A percentile compares a stretch with the other conserved stretches of the same genome.
phyloP scores from a whole-genome alignment of 2,329 filamentous ascomycete genomes.

The Aureobasidium sp. region DNA sequence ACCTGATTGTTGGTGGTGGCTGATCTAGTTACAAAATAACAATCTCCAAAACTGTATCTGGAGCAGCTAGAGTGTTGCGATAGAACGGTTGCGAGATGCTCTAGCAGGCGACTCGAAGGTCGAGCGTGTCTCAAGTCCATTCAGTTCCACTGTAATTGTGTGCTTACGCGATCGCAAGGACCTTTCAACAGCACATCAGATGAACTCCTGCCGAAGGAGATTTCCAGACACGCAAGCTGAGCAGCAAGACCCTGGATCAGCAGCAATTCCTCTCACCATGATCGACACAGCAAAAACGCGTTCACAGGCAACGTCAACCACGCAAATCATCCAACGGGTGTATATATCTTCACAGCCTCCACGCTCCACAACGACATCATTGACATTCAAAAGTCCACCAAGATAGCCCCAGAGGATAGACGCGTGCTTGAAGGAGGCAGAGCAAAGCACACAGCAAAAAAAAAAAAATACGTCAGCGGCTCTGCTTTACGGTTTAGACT shows the following conservation, averaged over 20 bases:
- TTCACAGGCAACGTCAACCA: slow-evolving; percentile 8
- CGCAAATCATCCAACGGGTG: neutral
- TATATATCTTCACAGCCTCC: slow-evolving; percentile 2
- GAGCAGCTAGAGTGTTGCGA: no score
- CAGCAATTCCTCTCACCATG: slow-evolving; percentile 4
- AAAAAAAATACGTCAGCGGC: neutral
- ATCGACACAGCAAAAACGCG: slow-evolving; percentile 5
- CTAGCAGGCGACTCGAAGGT: no score
- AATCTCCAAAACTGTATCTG: no score
- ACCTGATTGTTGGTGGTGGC: neutral
- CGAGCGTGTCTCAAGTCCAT: no score
- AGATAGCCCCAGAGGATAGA: neutral
- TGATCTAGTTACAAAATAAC: neutral
- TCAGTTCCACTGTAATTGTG: no score
- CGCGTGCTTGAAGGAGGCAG: neutral
- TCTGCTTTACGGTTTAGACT: neutral
- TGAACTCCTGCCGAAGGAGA: slow-evolving; percentile 8
- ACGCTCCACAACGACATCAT: neutral
- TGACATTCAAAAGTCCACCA: neutral
- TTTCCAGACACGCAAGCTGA: neutral
- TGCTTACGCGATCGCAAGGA: no score
- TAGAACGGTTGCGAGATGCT: no score
- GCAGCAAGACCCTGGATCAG: slow-evolving; percentile 1
- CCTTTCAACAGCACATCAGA: neutral
- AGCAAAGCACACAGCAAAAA: neutral